These are phyloP conservation scores for Angomonas ambiguus DNA, from an alignment of 208 protist species.

Conservation along the genomic window DNA sequence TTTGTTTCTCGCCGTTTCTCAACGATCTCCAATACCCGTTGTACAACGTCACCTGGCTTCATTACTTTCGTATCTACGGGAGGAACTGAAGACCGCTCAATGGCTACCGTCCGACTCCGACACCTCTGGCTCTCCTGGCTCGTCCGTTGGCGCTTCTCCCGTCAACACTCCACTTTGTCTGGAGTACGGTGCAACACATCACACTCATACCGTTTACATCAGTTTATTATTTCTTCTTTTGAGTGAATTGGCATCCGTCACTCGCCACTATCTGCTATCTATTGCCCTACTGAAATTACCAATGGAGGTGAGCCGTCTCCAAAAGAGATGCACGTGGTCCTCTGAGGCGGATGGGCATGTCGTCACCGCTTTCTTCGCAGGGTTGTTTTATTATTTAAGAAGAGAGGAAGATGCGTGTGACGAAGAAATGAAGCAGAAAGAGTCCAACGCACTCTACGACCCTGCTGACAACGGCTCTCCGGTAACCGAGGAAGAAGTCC, in stretches of 20 bases:
- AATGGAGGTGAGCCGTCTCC: constrained; percentile 7
- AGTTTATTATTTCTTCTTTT: constrained; percentile 6
- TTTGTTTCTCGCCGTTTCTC: constrained; percentile 7
- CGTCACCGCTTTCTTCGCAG: constrained; percentile 25
- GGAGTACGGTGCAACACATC: neutral
- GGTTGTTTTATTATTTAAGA: constrained; percentile 14
- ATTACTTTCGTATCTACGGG: neutral
- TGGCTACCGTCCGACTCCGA: neutral
- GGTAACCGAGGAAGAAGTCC: neutral
- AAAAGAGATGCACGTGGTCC: neutral
- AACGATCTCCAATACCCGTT: neutral
- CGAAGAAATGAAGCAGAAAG: neutral
- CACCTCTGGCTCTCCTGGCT: neutral
- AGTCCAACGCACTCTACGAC: neutral
- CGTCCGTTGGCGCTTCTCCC: neutral
- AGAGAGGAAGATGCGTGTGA: constrained; percentile 9
- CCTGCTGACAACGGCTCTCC: neutral
- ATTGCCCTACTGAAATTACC: constrained; percentile 23
- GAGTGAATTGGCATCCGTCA: constrained; percentile 14
- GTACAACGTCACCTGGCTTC: neutral
- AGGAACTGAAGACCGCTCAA: neutral
- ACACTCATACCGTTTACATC: neutral
- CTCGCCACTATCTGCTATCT: constrained; percentile 31
- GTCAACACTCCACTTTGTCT: neutral
- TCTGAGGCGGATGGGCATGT: neutral